A percentile compares a stretch with the other conserved stretches of the same genome.
These are phyloP conservation scores for Linderina pennispora DNA, from an alignment of 192 early-diverging fungal genomes.

Conservation along the genomic window DNA sequence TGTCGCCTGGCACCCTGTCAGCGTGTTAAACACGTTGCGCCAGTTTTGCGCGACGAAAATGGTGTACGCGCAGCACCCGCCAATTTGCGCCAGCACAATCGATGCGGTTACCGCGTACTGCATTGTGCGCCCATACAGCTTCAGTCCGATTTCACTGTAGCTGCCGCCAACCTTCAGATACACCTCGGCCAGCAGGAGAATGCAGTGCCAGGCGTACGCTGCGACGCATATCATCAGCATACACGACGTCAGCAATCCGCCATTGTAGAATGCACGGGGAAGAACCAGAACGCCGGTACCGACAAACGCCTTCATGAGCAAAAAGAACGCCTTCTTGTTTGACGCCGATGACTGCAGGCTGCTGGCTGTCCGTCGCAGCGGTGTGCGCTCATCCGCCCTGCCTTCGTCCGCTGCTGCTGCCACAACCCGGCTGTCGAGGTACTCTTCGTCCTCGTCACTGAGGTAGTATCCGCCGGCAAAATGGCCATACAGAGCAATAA, in stretches of 20 bases:
- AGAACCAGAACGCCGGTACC: slow-evolving; percentile 76
- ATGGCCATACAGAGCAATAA: slow-evolving; percentile 83
- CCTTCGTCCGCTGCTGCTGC: neutral
- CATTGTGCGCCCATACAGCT: slow-evolving; percentile 60
- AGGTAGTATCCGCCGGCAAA: slow-evolving; percentile 89
- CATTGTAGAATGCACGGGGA: slow-evolving; percentile 74
- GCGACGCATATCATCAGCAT: slow-evolving; percentile 51
- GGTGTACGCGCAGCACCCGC: slow-evolving; percentile 85
- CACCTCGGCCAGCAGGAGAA: slow-evolving; percentile 60
- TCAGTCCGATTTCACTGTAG: slow-evolving; percentile 66
- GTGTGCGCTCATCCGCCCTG: slow-evolving; percentile 22
- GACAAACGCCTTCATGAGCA: slow-evolving; percentile 77
- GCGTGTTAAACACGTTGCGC: slow-evolving; percentile 60
- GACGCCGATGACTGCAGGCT: slow-evolving; percentile 48
- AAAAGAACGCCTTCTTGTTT: slow-evolving; percentile 64
- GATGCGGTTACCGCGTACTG: slow-evolving; percentile 58
- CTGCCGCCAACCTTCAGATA: slow-evolving; percentile 51
- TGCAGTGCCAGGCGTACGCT: slow-evolving; percentile 56
- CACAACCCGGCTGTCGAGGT: slow-evolving; percentile 41
- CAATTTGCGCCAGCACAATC: slow-evolving; percentile 72
- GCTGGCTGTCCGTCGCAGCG: slow-evolving; percentile 16
- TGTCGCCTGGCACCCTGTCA: slow-evolving; percentile 56
- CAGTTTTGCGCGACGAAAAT: slow-evolving; percentile 89
- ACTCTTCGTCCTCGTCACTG: slow-evolving; percentile 64
- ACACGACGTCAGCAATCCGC: slow-evolving; percentile 62